These are phyloP conservation scores for Vitis riparia DNA, from an alignment of 164 flowering plant genomes.

Conservation along the genomic window DNA sequence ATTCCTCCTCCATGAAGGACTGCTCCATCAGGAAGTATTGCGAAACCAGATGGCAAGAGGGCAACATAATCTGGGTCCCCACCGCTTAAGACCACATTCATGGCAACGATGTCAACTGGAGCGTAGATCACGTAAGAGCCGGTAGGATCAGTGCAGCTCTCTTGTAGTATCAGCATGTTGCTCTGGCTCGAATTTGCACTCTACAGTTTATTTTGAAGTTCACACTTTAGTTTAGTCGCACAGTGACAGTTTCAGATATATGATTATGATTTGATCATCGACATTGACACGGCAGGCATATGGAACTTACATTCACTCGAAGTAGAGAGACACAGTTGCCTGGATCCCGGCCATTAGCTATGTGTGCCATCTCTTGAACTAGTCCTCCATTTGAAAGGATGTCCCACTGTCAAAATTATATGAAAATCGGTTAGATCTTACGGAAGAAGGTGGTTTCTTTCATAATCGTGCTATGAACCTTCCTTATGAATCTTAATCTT, in stretches of 20 bases:
- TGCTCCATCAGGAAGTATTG: conserved; percentile 81
- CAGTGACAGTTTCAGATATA: not conserved
- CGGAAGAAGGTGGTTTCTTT: too few species aligned
- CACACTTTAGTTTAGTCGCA: too few species aligned
- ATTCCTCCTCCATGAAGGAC: conserved; percentile 23
- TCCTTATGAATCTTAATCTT: too few species aligned
- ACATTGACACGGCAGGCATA: too few species aligned
- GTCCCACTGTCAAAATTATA: conserved; percentile 68
- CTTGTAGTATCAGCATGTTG: conserved; percentile 96
- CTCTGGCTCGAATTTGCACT: conserved; percentile 86
- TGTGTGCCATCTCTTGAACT: conserved; percentile 91
- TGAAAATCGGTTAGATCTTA: not conserved
- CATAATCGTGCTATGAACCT: too few species aligned
- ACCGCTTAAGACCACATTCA: conserved; percentile 83
- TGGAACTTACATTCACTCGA: conserved; percentile 70
- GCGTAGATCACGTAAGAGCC: conserved; percentile 90
- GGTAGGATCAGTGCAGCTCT: conserved; percentile 76
- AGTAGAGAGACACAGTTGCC: conserved; percentile 81
- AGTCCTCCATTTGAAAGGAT: conserved; percentile 87
- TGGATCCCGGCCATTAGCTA: conserved; percentile 88
- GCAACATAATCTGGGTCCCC: conserved; percentile 95
- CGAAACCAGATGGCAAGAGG: conserved; percentile 92
- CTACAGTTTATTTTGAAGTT: conserved; percentile 30
- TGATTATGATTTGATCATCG: not conserved
- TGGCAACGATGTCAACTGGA: conserved; percentile 80